Evolutionary conservation across 2,329 filamentous ascomycete species (phyloP), one percentile per base, ranked within the genome.

Genomic region (Fusarium irregulare): DNA sequence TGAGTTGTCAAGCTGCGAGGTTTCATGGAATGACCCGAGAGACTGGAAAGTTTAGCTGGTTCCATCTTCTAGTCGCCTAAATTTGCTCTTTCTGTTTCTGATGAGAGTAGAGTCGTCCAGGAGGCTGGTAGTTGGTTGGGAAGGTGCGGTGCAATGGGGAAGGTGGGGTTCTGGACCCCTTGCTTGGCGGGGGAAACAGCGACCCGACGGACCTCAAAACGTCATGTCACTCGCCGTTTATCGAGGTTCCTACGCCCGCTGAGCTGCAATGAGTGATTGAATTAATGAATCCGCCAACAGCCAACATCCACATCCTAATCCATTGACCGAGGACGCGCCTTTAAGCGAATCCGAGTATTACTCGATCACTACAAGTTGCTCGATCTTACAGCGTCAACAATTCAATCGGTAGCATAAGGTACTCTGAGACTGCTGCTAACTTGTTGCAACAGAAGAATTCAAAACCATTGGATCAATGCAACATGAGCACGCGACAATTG

Each of bases 201-300:
- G 32, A 51, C 32, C 49, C 32, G 32, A 41, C 49, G 13, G 46
- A 21, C 21, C 28, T 28, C 23, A 60, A 42, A 68, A 62, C 59
- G 63, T 66, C 63, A 64, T 70, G 67, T 65, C 59, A 65, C 53
- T 72, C 57, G 57, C 55, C 54, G 58, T 46, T 40, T 37, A 21
- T 41, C 16, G 18, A 28, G 18, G 34, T 42, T 53, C 23, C 54
- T 65, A 73, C 72, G 72, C 72, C 72, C 72, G 72, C 72, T 74
- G 59, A 67, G 57, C 69, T 74, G 72, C 72, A 74, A 37, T 28
- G 34, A 42, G 34, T 42, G 34, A 27, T 18, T n/a, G 49, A 42
- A 42, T 53, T 53, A 20, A 25, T 53, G 23, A 53, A 53, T 37
- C 49, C 49, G 34, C 34, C 34, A 42, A 42, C 32, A 21, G 25